Evolutionary conservation across 2,329 filamentous ascomycete genomes (phyloP).

Genomic region (Aspergillus sp.): DNA sequence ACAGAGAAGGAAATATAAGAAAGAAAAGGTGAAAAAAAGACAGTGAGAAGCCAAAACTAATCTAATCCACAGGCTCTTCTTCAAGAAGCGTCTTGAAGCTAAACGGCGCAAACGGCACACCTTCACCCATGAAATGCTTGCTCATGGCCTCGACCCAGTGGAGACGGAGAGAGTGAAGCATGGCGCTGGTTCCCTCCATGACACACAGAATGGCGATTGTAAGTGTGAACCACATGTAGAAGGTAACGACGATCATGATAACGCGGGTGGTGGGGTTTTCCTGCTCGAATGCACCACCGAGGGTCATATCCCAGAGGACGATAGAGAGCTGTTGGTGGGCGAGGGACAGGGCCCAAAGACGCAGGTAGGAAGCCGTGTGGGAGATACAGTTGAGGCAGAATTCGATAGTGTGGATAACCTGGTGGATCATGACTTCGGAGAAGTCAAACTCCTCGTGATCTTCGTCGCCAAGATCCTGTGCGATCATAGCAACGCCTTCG

Average conservation of each 20-base stretch:
- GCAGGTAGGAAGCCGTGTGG: constrained; percentile 96
- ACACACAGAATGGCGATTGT: constrained; percentile 78
- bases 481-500: constrained; percentile 84
- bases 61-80: constrained; percentile 63
- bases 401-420: constrained; percentile 98
- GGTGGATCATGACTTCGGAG: constrained; percentile 96
- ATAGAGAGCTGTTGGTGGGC: constrained; percentile 97
- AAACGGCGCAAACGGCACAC: constrained; percentile 83
- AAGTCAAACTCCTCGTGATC: constrained; percentile 98
- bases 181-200: constrained; percentile 95
- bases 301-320: constrained; percentile 95
- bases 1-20: background rate
- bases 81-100: constrained; percentile 82
- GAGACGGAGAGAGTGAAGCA: constrained; percentile 87
- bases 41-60: constrained; percentile 5
- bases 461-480: constrained; percentile 74
- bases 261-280: constrained; percentile 66
- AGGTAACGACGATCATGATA: constrained; percentile 76
- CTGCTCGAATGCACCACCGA: constrained; percentile 71
- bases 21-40: constrained; percentile 13
- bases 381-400: constrained; percentile 99
- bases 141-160: constrained; percentile 98
- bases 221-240: constrained; percentile 87
- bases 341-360: constrained; percentile 95
- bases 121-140: constrained; percentile 92